A percentile compares a stretch with the other conserved stretches of the same genome.
phyloP scores from a whole-genome alignment of 1,284 basidiomycete genomes.

The Boletus chippewaensis region DNA sequence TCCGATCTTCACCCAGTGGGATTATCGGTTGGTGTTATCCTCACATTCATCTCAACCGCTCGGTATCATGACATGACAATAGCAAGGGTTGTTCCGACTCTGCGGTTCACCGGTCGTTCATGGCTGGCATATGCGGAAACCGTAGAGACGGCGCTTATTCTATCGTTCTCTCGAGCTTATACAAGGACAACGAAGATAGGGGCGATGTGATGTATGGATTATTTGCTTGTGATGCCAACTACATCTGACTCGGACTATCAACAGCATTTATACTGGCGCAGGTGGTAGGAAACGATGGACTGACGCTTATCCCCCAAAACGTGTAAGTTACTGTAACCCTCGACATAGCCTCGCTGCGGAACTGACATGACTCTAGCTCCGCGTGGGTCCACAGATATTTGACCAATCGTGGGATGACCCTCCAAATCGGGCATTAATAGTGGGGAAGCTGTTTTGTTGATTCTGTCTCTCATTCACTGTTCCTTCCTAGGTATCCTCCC shows the following conservation, averaged over 20 bases:
- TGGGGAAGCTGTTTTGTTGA: conserved; percentile 3
- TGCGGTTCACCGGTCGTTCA: conserved; percentile 16
- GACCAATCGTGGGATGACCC: conserved; percentile 23
- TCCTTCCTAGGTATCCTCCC: conserved; percentile 17
- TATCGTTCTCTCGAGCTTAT: conserved; percentile 19
- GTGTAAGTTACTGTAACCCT: conserved; percentile 11
- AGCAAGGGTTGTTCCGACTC: conserved; percentile 14
- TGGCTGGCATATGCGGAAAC: conserved; percentile 22
- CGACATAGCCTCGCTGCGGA: neutral
- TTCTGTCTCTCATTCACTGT: neutral
- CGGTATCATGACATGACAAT: neutral
- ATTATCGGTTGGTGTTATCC: conserved; percentile 11
- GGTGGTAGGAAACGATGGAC: conserved; percentile 17
- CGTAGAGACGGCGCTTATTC: conserved; percentile 14
- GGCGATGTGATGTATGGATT: conserved; percentile 25
- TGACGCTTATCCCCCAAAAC: conserved; percentile 12
- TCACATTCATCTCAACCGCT: neutral
- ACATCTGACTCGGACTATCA: conserved; percentile 3
- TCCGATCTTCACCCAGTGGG: conserved; percentile 19
- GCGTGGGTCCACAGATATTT: conserved; percentile 17
- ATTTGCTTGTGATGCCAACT: neutral
- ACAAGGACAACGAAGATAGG: conserved; percentile 23
- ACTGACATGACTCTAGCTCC: conserved; percentile 14
- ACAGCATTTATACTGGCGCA: conserved; percentile 27
- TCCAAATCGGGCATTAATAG: conserved; percentile 18